Conservation (phyloP, 2,329 filamentous ascomycete genomes). For the Aspergillus sp. region DNA sequence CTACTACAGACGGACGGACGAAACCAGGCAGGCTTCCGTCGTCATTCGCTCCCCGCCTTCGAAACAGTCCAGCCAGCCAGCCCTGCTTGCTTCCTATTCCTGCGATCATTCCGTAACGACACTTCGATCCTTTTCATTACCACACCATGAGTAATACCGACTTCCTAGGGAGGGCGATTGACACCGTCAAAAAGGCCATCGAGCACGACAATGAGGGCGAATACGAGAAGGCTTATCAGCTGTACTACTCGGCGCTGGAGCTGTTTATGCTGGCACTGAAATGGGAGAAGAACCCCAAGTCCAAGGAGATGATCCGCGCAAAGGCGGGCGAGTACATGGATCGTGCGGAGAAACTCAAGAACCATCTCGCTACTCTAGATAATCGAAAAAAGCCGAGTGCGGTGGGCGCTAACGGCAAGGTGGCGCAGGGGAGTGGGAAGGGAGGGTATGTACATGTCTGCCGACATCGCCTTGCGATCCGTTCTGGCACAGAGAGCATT, state of each 20-base stretch:
- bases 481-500: conserved; percentile 1
- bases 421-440: conserved; percentile 55
- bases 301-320: conserved; percentile 94
- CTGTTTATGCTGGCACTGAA: conserved; percentile 98
- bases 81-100: background rate
- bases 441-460: conserved; percentile 49
- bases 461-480: background rate
- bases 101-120: background rate
- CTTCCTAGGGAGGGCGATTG: conserved; percentile 94
- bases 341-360: conserved; percentile 95
- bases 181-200: conserved; percentile 96
- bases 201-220: conserved; percentile 93
- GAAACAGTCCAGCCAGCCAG: background rate
- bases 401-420: conserved; percentile 54
- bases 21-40: conserved; percentile 14
- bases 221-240: conserved; percentile 95
- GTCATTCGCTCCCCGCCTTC: conserved; percentile 15
- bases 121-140: conserved; percentile 32
- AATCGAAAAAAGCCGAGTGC: conserved; percentile 55
- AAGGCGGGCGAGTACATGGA: conserved; percentile 98
- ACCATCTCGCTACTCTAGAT: conserved; percentile 71
- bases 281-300: conserved; percentile 98
- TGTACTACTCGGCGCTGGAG: conserved; percentile 94
- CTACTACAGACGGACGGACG: background rate
- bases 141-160: conserved; percentile 87